Evolutionary conservation across 2,329 filamentous ascomycete genomes (phyloP).

Genomic region (Sporothrix brunneoviolacea): DNA sequence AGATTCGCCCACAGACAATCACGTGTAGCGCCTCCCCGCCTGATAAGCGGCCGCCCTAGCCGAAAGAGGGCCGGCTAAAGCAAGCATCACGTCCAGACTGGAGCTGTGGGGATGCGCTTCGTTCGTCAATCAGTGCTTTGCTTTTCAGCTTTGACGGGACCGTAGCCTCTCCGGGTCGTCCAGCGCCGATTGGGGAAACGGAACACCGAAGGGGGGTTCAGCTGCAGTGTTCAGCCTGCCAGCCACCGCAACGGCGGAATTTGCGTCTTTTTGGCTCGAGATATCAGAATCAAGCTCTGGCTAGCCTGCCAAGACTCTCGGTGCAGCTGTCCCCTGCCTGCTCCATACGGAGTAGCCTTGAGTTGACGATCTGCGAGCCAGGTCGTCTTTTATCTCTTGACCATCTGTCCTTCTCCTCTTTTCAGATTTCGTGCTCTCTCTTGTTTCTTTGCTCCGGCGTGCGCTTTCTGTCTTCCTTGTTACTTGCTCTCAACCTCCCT

Average conservation of each 20-base stretch:
- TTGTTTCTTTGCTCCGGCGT: neutral
- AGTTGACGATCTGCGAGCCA: neutral
- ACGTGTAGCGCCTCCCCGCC: neutral
- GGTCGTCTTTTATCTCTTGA: neutral
- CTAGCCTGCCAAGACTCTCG: neutral
- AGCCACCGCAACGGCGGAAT: too few species aligned
- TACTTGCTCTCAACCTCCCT: too few species aligned
- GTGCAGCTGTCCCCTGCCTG: neutral
- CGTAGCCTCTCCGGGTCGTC: neutral
- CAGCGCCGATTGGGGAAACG: too few species aligned
- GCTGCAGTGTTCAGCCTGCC: too few species aligned
- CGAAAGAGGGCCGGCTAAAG: conserved; percentile 5
- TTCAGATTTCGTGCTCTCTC: neutral
- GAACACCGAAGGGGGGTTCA: too few species aligned
- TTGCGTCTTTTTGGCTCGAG: too few species aligned
- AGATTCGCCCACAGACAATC: too few species aligned
- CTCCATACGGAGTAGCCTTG: too few species aligned
- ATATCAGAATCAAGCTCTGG: neutral
- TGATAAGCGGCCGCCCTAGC: conserved; percentile 7
- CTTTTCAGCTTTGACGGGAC: neutral
- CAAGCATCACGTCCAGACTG: neutral
- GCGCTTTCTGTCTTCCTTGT: neutral
- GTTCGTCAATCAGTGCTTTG: too few species aligned
- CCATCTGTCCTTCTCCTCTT: neutral
- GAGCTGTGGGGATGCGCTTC: too few species aligned